Conservation (phyloP, 768 basidiomycete genomes). For the Amanita muscaria region DNA sequence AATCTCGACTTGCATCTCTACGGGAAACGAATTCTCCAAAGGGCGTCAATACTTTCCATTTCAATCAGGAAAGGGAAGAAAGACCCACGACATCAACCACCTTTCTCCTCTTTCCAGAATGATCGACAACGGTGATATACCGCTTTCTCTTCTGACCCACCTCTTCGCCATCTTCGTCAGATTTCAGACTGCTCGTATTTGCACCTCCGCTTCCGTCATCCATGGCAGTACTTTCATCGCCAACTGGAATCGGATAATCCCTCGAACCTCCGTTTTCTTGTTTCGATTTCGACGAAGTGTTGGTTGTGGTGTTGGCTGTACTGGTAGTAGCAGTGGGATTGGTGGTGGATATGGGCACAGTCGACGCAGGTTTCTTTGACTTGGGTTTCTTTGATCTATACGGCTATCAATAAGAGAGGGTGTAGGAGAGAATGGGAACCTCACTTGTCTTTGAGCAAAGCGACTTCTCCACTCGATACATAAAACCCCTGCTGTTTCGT, state of each 20-base stretch:
- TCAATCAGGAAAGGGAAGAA: not conserved
- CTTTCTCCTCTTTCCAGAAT: slow-evolving; percentile 64
- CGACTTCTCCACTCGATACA: slow-evolving; percentile 82
- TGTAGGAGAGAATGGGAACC: slow-evolving; percentile 9
- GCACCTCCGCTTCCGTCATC: slow-evolving; percentile 32
- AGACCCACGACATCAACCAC: slow-evolving; percentile 52
- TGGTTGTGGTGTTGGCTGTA: not conserved
- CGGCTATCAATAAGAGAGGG: slow-evolving; percentile 9
- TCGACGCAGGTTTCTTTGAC: slow-evolving; percentile 56
- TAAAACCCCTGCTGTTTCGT: slow-evolving; percentile 93
- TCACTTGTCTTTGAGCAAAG: slow-evolving; percentile 70
- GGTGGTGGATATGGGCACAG: too few species aligned
- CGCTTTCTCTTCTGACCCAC: slow-evolving; percentile 42
- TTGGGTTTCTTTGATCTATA: slow-evolving; percentile 60
- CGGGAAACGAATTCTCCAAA: slow-evolving; percentile 56
- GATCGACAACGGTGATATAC: slow-evolving; percentile 36
- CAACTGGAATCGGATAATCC: slow-evolving; percentile 42
- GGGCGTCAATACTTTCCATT: not conserved
- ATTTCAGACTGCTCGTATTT: slow-evolving; percentile 10
- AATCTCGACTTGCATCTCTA: slow-evolving; percentile 54
- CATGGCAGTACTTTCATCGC: slow-evolving; percentile 9
- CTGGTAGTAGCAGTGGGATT: slow-evolving; percentile 17
- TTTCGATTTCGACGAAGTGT: slow-evolving; percentile 10
- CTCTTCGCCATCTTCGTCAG: slow-evolving; percentile 24
- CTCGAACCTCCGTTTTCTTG: slow-evolving; percentile 30